phyloP scores from a whole-genome alignment of 495 filamentous ascomycete species.

The Aspergillus diversus region DNA sequence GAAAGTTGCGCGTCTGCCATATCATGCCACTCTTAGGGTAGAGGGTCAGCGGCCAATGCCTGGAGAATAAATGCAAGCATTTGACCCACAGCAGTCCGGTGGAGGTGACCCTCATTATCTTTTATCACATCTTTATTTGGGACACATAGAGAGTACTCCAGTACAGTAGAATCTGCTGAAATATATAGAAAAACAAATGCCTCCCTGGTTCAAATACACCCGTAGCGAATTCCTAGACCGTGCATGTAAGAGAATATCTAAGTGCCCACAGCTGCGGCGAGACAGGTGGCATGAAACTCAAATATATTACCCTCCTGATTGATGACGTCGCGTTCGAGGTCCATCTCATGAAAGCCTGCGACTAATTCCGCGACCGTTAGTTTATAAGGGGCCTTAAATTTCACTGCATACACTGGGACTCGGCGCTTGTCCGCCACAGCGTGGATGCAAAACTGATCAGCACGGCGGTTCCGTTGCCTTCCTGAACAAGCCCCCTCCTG shows the following conservation, averaged over 20 bases:
- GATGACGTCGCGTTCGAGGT: slow-evolving; percentile 35
- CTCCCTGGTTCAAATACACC: slow-evolving; percentile 51
- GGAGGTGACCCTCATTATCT: slow-evolving; percentile 32
- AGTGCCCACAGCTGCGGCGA: slow-evolving; percentile 45
- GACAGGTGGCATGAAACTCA: slow-evolving; percentile 37
- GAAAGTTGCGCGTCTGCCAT: slow-evolving; percentile 28
- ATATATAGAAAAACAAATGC: slow-evolving; percentile 53
- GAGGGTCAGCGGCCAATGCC: slow-evolving; percentile 38
- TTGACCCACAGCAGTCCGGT: slow-evolving; percentile 48
- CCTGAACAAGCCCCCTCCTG: slow-evolving; percentile 22
- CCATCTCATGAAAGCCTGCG: slow-evolving; percentile 34
- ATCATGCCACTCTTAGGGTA: slow-evolving; percentile 43
- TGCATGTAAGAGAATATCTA: slow-evolving; percentile 56
- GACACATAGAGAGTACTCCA: slow-evolving; percentile 36
- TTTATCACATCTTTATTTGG: slow-evolving; percentile 35
- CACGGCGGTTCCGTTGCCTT: slow-evolving; percentile 26
- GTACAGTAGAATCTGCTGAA: slow-evolving; percentile 34
- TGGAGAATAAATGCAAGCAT: slow-evolving; percentile 53
- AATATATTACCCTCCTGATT: slow-evolving; percentile 33
- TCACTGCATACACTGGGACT: slow-evolving; percentile 31
- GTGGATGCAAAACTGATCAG: slow-evolving; percentile 32
- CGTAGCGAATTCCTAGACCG: slow-evolving; percentile 39
- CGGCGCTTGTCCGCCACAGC: slow-evolving; percentile 25
- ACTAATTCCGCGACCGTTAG: slow-evolving; percentile 32
- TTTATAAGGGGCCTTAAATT: slow-evolving; percentile 36